Evolutionary conservation across 179 eudicot species (phyloP).

Genomic region (Spinacia oleracea): DNA sequence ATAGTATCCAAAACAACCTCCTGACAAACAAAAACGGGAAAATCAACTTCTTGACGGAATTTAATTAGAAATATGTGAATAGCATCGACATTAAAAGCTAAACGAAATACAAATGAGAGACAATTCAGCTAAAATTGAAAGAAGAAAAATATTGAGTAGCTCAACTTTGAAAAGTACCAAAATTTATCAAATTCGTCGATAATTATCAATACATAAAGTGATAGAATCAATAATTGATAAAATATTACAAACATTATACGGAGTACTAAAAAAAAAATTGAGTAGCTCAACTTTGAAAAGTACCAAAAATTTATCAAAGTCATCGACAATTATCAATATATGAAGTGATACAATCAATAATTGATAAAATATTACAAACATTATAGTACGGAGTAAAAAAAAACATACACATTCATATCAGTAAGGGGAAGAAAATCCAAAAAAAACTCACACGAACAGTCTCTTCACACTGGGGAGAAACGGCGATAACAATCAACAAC

Average conservation of each 20-base stretch:
- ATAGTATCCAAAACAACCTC: slow-evolving; percentile 74
- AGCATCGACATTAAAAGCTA: neutral
- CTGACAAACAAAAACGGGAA: slow-evolving; percentile 33
- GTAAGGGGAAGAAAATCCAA: neutral
- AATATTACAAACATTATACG: too few relatives aligned
- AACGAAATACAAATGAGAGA: too few relatives aligned
- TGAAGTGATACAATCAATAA: too few relatives aligned
- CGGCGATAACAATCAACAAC: slow-evolving; percentile 45
- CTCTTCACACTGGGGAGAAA: slow-evolving; percentile 47
- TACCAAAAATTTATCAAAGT: neutral
- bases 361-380: too few relatives aligned
- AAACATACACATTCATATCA: neutral
- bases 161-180: neutral
- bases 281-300: neutral
- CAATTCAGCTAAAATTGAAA: neutral
- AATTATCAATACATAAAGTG: too few relatives aligned
- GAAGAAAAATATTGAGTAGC: neutral
- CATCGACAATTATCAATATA: too few relatives aligned
- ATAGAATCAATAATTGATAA: too few relatives aligned
- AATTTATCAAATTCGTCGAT: too few relatives aligned
- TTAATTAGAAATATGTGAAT: neutral
- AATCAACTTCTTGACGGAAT: neutral
- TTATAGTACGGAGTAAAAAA: too few relatives aligned
- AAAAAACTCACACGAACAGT: slow-evolving; percentile 45
- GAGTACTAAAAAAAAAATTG: neutral